Evolutionary conservation across 805 yeast species (phyloP).

Genomic region (Myxozyma geophila): DNA sequence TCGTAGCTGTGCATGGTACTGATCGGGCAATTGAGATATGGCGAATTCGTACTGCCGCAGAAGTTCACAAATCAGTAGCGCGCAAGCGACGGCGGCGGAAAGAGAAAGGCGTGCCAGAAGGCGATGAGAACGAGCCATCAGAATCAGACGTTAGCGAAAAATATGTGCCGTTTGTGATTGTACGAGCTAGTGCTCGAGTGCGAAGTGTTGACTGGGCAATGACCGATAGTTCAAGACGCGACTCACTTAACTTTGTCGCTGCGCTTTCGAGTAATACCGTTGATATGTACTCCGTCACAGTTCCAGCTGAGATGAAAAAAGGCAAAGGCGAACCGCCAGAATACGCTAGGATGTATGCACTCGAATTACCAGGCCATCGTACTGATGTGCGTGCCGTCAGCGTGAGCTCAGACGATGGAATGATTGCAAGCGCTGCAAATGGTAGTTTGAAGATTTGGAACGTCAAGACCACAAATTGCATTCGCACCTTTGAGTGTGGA

Average conservation of each 20-base stretch:
- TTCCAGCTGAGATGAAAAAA: conserved; percentile 53
- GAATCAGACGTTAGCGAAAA: conserved; percentile 54
- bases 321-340: conserved; percentile 48
- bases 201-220: conserved; percentile 69
- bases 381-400: conserved; percentile 85
- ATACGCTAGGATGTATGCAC: conserved; percentile 51
- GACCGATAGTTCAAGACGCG: conserved; percentile 41
- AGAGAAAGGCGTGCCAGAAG: conserved; percentile 65
- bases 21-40: conserved; percentile 82
- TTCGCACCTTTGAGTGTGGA: conserved; percentile 87
- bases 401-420: conserved; percentile 75
- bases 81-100: conserved; percentile 76
- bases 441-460: conserved; percentile 92
- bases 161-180: conserved; percentile 67
- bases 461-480: conserved; percentile 67
- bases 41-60: conserved; percentile 71
- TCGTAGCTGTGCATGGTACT: conserved; percentile 71
- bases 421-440: conserved; percentile 87
- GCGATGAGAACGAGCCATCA: conserved; percentile 61
- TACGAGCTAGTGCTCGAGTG: conserved; percentile 69
- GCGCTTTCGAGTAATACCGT: conserved; percentile 75
- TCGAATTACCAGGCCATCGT: conserved; percentile 86
- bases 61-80: conserved; percentile 73
- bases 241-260: conserved; percentile 63
- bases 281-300: conserved; percentile 63